Conservation (phyloP, 2,329 filamentous ascomycete species). For the Colletotrichum acutatum region DNA sequence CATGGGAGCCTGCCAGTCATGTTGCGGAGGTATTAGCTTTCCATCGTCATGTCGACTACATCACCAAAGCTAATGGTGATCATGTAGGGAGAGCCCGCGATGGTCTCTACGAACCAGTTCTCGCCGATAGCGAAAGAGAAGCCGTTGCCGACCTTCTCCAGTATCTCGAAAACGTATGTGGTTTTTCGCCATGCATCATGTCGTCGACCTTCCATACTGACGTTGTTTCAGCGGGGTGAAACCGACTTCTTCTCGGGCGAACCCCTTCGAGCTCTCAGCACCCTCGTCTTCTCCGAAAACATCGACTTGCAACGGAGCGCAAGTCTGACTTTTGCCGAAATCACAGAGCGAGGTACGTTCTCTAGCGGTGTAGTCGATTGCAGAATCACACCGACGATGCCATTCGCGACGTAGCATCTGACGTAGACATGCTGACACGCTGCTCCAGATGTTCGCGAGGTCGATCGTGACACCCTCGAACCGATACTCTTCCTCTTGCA, state of each 20-base stretch:
- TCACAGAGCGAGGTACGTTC: constrained; percentile 90
- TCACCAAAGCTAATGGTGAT: constrained; percentile 18
- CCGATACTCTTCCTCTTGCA: constrained; percentile 96
- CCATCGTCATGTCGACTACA: constrained; percentile 5
- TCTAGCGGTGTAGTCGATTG: constrained; percentile 4
- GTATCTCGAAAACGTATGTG: constrained; percentile 91
- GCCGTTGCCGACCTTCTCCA: constrained; percentile 94
- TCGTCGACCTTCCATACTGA: constrained; percentile 42
- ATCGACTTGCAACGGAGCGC: constrained; percentile 97
- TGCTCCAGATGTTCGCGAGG: constrained; percentile 87
- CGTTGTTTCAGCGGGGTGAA: constrained; percentile 78
- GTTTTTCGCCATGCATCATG: constrained; percentile 34
- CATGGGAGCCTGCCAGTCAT: constrained; percentile 73
- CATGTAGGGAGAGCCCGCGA: constrained; percentile 77
- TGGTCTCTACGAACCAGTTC: constrained; percentile 84
- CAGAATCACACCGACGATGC: neutral
- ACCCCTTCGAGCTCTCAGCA: constrained; percentile 91
- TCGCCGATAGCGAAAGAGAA: constrained; percentile 96
- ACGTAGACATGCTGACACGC: constrained; percentile 1
- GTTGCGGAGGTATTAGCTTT: constrained; percentile 63
- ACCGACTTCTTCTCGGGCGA: constrained; percentile 99
- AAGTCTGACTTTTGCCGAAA: constrained; percentile 98
- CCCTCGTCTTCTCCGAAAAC: constrained; percentile 97
- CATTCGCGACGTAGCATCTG: neutral
- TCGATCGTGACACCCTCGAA: constrained; percentile 93